Conservation (phyloP, 805 yeast species). For the Soucietia sequanensis region DNA sequence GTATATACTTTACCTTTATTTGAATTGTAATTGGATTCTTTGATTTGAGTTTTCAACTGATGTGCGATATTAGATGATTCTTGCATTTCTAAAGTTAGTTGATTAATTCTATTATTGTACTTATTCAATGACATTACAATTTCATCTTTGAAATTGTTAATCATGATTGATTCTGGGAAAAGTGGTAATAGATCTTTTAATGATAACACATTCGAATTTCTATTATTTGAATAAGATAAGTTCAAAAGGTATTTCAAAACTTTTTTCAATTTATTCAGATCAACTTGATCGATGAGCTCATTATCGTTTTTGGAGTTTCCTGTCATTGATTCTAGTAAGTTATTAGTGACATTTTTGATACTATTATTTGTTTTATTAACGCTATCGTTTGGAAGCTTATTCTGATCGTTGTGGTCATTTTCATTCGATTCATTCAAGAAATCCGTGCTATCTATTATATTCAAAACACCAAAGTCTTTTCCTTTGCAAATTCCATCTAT, state of each 20-base stretch:
- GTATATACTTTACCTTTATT: constrained; percentile 49
- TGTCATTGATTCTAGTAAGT: constrained; percentile 7
- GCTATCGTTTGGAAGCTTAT: constrained; percentile 1
- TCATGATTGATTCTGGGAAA: constrained; percentile 79
- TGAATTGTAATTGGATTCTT: constrained; percentile 31
- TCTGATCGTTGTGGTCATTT: neutral
- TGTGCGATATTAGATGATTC: constrained; percentile 61
- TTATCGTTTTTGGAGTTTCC: constrained; percentile 1
- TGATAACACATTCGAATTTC: constrained; percentile 39
- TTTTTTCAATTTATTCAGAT: constrained; percentile 18
- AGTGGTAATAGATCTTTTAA: constrained; percentile 82
- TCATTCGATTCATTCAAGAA: neutral
- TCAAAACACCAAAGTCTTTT: constrained; percentile 13
- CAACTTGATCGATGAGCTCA: constrained; percentile 1
- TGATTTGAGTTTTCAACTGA: constrained; percentile 60
- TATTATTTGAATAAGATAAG: constrained; percentile 23
- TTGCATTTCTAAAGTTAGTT: constrained; percentile 71
- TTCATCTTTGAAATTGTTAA: constrained; percentile 82
- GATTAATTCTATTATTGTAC: constrained; percentile 64
- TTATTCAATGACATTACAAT: constrained; percentile 75
- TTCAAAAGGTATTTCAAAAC: constrained; percentile 31
- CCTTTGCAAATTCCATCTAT: constrained; percentile 30
- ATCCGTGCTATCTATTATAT: constrained; percentile 8
- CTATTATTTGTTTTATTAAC: constrained; percentile 3
- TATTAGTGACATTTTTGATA: constrained; percentile 12